These are phyloP conservation scores for Leishmania amazonensis DNA, from an alignment of 208 protist species.

Conservation along the genomic window DNA sequence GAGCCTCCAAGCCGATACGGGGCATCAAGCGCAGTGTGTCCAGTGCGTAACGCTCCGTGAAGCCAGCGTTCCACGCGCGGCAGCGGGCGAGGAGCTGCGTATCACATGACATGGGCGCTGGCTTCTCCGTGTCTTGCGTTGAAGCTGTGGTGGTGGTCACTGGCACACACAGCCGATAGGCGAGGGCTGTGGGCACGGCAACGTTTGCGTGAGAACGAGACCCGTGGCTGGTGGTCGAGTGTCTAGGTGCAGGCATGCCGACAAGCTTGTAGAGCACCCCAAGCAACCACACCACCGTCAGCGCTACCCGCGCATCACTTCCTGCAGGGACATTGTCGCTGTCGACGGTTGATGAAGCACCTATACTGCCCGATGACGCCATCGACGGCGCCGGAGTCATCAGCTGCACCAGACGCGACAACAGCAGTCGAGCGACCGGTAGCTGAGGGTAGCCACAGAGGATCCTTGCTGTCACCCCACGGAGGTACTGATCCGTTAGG, in stretches of 20 bases:
- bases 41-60: slow-evolving; percentile 31
- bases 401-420: slow-evolving; percentile 24
- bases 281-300: slow-evolving; percentile 9
- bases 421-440: slow-evolving; percentile 28
- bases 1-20: slow-evolving; percentile 36
- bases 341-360: not conserved
- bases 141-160: not conserved
- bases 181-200: not conserved
- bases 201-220: not conserved
- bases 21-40: slow-evolving; percentile 31
- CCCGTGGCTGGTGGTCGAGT: not conserved
- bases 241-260: not conserved
- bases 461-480: slow-evolving; percentile 19
- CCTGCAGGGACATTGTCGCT: not conserved
- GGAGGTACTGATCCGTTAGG: slow-evolving; percentile 22
- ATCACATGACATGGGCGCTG: not conserved
- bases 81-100: not conserved
- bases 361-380: not conserved
- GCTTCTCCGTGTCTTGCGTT: not conserved
- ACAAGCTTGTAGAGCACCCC: slow-evolving; percentile 5
- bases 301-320: not conserved
- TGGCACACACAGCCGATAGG: slow-evolving; percentile 24
- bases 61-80: slow-evolving; percentile 22
- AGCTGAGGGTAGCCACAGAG: slow-evolving; percentile 28
- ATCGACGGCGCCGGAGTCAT: not conserved